Percentiles rank a stretch among this genome's conserved stretches.
These are phyloP conservation scores for Aspergillus cristatus DNA, from an alignment of 495 filamentous ascomycete genomes.

Conservation along the genomic window DNA sequence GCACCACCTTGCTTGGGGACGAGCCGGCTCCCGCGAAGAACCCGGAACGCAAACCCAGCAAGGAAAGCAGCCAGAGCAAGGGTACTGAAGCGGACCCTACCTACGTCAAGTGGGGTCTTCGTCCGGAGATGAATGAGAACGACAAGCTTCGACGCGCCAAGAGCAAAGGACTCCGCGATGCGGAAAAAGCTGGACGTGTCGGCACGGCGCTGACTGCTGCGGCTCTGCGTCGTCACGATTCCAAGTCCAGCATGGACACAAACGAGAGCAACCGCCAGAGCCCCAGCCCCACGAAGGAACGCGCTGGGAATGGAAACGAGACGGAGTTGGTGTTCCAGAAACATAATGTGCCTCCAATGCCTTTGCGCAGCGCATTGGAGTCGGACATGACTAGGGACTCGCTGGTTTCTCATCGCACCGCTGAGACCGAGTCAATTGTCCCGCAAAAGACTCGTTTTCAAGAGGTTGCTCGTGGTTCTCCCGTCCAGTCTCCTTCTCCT, in stretches of 20 bases:
- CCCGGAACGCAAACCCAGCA: constrained; percentile 23
- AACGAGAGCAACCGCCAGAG: constrained; percentile 37
- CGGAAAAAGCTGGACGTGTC: constrained; percentile 45
- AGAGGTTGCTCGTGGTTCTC: constrained; percentile 47
- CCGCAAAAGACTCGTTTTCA: constrained; percentile 33
- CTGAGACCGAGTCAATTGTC: constrained; percentile 45
- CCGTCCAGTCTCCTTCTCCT: constrained; percentile 43
- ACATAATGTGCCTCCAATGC: constrained; percentile 67
- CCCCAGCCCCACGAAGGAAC: constrained; percentile 36
- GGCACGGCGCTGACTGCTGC: constrained; percentile 52
- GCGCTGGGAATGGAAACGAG: constrained; percentile 47
- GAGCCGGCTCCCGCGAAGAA: constrained; percentile 34
- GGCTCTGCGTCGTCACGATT: constrained; percentile 57
- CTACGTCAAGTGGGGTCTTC: constrained; percentile 36
- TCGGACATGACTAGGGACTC: constrained; percentile 86
- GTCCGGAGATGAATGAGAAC: constrained; percentile 41
- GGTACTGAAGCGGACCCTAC: constrained; percentile 39
- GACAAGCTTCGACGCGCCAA: constrained; percentile 46
- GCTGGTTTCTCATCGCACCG: constrained; percentile 74
- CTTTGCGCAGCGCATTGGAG: constrained; percentile 71
- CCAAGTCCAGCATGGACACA: constrained; percentile 47
- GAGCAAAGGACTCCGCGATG: constrained; percentile 51
- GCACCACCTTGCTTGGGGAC: constrained; percentile 43
- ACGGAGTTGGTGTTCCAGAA: constrained; percentile 53
- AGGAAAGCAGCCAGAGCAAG: constrained; percentile 34